Evolutionary conservation across 768 basidiomycete species (phyloP).

Genomic region (Leucosporidium scottii): DNA sequence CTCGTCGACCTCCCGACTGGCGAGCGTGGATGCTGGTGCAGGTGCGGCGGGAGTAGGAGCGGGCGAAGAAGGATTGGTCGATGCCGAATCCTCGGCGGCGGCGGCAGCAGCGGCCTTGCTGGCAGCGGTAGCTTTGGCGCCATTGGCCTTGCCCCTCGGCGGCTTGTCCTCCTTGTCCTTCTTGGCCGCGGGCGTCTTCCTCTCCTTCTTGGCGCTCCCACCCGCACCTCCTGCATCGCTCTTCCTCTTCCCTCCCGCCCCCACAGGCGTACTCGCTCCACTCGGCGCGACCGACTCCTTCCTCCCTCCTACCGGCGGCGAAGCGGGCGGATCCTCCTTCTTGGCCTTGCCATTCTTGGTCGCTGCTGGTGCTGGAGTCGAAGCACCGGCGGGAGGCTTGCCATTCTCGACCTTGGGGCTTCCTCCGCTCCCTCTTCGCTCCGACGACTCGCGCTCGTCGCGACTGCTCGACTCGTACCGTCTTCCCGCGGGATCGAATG

Average conservation of each 20-base stretch:
- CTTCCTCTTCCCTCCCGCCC: conserved; percentile 16
- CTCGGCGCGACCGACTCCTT: too few species aligned
- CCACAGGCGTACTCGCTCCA: too few species aligned
- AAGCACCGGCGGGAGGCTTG: too few species aligned
- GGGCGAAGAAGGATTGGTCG: conserved; percentile 42
- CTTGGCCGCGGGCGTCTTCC: conserved; percentile 29
- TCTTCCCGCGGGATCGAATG: too few species aligned
- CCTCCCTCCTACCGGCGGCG: not conserved
- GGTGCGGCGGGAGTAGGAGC: conserved; percentile 53
- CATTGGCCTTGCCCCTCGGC: conserved; percentile 13
- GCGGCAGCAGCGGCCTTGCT: not conserved
- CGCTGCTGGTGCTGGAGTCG: not conserved
- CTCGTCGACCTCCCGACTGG: conserved; percentile 67
- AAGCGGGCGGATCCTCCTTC: not conserved
- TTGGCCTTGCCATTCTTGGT: not conserved
- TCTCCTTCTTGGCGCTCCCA: conserved; percentile 35
- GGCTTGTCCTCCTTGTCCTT: conserved; percentile 12
- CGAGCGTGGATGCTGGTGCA: conserved; percentile 45
- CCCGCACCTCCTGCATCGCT: conserved; percentile 20
- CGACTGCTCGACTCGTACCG: too few species aligned
- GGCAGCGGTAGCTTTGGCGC: conserved; percentile 2
- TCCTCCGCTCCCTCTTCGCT: too few species aligned
- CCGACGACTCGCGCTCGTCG: too few species aligned
- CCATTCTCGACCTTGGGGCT: too few species aligned
- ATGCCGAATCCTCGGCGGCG: not conserved